Evolutionary conservation across 176 grass and related monocot genomes (phyloP), one percentile per base, ranked within the genome.

Genomic region (Rhynchospora pubera): DNA sequence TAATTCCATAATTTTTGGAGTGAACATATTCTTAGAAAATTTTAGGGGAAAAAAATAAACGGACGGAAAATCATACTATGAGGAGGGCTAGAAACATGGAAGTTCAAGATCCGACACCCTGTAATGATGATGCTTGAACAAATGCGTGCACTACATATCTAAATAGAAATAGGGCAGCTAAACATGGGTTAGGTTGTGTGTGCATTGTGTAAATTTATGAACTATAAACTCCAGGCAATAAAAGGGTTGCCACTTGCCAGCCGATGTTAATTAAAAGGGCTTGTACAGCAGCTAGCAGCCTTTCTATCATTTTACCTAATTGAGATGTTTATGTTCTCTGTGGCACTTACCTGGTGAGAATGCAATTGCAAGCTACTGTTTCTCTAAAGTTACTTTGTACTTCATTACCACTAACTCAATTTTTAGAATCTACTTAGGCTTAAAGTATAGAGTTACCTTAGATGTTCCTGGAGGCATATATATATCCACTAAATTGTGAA

Each of bases 101-200:
- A 51, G 45, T 81, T 63, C 5, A 51, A 81, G 58, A 81, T 63
- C 79, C 79, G 79, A 81, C 79, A 81, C n/a, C 79, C 28, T 63
- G 79, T 19, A 47, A 81, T 81, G 21, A 81, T 81, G 19, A 81
- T 81, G 60, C 21, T 81, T 46, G 57, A 81, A 65, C 60, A 81
- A 81, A 65, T 65, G 50, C 65, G 44, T 81, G 21, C 79, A 81
- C 52, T n/a, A n/a, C n/a, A n/a, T n/a, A 63, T 18, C 0, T 6
- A 68, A 68, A 5, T 18, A 52, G 39, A n/a, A 19, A 65, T 47
- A 47, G 79, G 57, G 79, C 30, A 65, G 58, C 42, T 80, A 61
- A 80, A 80, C 5, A 80, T 22, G 77, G 15, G 16, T 39, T 62
- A 50, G 70, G 46, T 75, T 75, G 45, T 75, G 71, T 55, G 47